phyloP scores from a whole-genome alignment of 2,329 filamentous ascomycete species.

The Penicillium sp. region DNA sequence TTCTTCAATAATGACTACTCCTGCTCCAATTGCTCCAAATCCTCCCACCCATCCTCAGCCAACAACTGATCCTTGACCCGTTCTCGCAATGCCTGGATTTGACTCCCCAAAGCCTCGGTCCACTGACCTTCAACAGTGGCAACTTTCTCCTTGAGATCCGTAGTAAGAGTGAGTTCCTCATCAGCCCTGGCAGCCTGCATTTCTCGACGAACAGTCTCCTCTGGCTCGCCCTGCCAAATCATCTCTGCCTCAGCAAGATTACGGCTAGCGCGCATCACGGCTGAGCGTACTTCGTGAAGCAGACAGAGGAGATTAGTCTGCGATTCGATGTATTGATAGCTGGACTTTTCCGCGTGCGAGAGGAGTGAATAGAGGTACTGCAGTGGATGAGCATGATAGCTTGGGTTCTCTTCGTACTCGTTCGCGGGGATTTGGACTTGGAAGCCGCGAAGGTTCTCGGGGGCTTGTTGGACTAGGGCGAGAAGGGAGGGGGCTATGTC shows the following conservation, averaged over 20 bases:
- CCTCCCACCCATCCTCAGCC: conserved; percentile 85
- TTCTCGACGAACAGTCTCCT: conserved; percentile 50
- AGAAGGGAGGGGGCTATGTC: conserved; percentile 88
- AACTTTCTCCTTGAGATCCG: conserved; percentile 92
- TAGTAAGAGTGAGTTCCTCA: conserved; percentile 73
- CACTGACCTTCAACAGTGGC: conserved; percentile 88
- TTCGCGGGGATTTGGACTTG: conserved; percentile 74
- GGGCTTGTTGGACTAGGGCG: conserved; percentile 78
- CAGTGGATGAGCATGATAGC: conserved; percentile 77
- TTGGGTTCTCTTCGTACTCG: conserved; percentile 82
- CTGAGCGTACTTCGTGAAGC: conserved; percentile 85
- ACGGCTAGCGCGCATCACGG: conserved; percentile 70
- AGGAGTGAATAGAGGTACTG: conserved; percentile 89
- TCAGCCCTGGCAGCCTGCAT: conserved; percentile 63
- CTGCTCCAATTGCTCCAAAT: conserved; percentile 61
- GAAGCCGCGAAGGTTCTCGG: conserved; percentile 60
- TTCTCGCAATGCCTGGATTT: conserved; percentile 72
- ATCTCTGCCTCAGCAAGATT: conserved; percentile 69
- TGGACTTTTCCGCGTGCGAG: conserved; percentile 85
- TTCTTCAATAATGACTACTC: conserved; percentile 14
- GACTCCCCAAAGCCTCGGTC: conserved; percentile 80
- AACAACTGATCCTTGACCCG: conserved; percentile 74
- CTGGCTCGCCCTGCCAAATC: conserved; percentile 48
- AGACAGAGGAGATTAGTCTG: conserved; percentile 90
- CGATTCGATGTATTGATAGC: conserved; percentile 94